Evolutionary conservation across 306 rosid genomes (phyloP).

Genomic region (Biancaea sappan): DNA sequence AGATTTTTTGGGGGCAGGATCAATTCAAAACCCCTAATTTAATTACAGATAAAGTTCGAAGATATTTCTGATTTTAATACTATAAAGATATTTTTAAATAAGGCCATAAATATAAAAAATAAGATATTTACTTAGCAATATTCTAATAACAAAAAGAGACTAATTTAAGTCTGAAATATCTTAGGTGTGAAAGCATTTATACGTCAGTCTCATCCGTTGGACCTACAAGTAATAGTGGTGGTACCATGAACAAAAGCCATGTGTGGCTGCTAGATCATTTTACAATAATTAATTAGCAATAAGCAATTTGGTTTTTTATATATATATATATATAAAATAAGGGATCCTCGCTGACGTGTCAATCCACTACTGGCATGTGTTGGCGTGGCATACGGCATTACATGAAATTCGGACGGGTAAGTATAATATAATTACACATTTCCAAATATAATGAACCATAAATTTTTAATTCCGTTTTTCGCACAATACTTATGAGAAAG

Average conservation of each 20-base stretch:
- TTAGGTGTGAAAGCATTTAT: background rate
- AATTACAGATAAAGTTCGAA: background rate
- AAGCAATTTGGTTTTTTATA: constrained; percentile 17
- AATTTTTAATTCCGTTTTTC: background rate
- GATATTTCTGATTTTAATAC: background rate
- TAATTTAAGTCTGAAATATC: background rate
- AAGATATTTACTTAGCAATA: background rate
- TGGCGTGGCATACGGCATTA: background rate
- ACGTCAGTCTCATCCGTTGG: background rate
- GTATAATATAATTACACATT: background rate
- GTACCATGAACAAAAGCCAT: constrained; percentile 26
- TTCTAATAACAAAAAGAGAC: background rate
- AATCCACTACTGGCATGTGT: constrained; percentile 4
- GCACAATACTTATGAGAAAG: no score
- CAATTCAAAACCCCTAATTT: no score
- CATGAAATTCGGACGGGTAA: background rate
- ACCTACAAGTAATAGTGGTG: constrained; percentile 38
- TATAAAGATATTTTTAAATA: no score
- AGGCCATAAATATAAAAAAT: no score
- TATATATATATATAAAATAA: constrained; percentile 12
- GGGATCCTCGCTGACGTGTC: constrained; percentile 3
- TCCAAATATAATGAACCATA: background rate
- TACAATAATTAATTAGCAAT: no score
- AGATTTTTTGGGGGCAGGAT: no score
- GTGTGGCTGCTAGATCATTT: background rate